phyloP scores from a whole-genome alignment of 2,329 filamentous ascomycete species.

The Cordyceps fumosorosea region DNA sequence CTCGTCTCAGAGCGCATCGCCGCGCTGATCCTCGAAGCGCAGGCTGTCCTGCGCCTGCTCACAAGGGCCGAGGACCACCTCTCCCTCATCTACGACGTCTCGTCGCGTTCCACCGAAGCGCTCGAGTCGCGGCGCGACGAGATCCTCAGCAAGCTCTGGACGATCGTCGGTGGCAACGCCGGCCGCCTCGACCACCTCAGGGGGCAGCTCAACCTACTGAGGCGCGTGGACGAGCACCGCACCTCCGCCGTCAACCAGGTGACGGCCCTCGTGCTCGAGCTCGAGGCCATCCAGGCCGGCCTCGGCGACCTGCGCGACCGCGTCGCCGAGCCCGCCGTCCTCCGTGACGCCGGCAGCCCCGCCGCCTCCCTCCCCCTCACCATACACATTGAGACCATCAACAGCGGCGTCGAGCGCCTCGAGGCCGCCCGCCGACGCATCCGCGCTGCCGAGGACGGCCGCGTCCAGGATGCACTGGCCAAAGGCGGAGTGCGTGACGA shows the following conservation, averaged over 20 bases:
- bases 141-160: slow-evolving; percentile 65
- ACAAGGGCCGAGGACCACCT: slow-evolving; percentile 63
- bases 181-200: slow-evolving; percentile 54
- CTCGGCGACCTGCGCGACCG: slow-evolving; percentile 66
- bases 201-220: slow-evolving; percentile 56
- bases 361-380: slow-evolving; percentile 50
- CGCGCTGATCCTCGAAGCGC: slow-evolving; percentile 61
- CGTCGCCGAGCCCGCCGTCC: slow-evolving; percentile 58
- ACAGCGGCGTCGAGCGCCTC: slow-evolving; percentile 64
- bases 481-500: slow-evolving; percentile 37
- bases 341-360: slow-evolving; percentile 36
- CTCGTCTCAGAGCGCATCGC: slow-evolving; percentile 64
- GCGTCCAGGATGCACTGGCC: slow-evolving; percentile 45
- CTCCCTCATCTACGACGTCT: slow-evolving; percentile 61
- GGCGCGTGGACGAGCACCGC: slow-evolving; percentile 60
- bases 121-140: slow-evolving; percentile 56
- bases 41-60: slow-evolving; percentile 59
- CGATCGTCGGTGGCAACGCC: slow-evolving; percentile 64
- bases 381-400: slow-evolving; percentile 70
- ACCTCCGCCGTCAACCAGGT: slow-evolving; percentile 61
- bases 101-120: slow-evolving; percentile 54
- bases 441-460: slow-evolving; percentile 51
- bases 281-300: slow-evolving; percentile 65
- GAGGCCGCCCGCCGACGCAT: slow-evolving; percentile 56
- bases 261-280: slow-evolving; percentile 61